These are phyloP conservation scores for Annona cherimola DNA, from an alignment of 164 flowering plant species.

Conservation along the genomic window DNA sequence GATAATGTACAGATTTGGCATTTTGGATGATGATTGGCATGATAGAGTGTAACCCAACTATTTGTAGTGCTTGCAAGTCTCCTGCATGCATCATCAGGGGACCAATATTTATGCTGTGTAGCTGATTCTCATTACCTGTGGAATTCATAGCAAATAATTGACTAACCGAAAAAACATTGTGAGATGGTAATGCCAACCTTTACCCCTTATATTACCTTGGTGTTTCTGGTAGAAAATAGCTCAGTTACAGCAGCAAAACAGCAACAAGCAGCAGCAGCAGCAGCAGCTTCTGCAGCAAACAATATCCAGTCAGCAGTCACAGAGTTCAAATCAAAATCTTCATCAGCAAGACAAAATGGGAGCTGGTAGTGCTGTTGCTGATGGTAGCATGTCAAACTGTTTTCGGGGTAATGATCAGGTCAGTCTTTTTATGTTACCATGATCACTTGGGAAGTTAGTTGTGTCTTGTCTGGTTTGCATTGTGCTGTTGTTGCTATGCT, in stretches of 20 bases:
- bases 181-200: neutral
- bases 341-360: constrained; percentile 85
- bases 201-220: constrained; percentile 10
- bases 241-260: constrained; percentile 53
- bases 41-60: neutral
- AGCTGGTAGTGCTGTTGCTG: constrained; percentile 54
- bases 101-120: no score
- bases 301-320: constrained; percentile 70
- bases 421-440: constrained; percentile 8
- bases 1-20: no score
- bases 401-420: constrained; percentile 97
- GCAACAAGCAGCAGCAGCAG: constrained; percentile 59
- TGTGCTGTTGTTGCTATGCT: neutral
- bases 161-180: no score
- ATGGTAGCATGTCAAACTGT: constrained; percentile 86
- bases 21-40: no score
- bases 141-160: no score
- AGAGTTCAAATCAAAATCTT: constrained; percentile 61
- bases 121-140: no score
- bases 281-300: constrained; percentile 64
- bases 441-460: neutral
- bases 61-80: neutral
- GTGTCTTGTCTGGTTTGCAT: neutral
- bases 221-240: constrained; percentile 64
- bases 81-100: neutral